Evolutionary conservation across 2,329 filamentous ascomycete genomes (phyloP).

Genomic region (Clonostachys rhizophaga): DNA sequence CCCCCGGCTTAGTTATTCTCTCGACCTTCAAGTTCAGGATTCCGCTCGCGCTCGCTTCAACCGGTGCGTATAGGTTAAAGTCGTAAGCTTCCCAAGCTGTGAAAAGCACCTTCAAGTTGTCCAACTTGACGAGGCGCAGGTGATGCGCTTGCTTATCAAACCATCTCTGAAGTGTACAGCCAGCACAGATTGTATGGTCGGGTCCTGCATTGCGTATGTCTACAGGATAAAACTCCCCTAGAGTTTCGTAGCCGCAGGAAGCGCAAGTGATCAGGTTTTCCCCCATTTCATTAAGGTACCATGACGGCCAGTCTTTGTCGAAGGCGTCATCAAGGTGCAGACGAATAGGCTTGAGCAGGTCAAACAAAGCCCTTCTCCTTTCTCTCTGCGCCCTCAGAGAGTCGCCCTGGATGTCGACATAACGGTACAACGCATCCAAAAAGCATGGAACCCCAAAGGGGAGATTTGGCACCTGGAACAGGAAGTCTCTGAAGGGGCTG

Average conservation of each 20-base stretch:
- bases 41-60: neutral
- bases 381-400: constrained; percentile 1
- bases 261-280: constrained; percentile 17
- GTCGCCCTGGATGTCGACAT: constrained; percentile 9
- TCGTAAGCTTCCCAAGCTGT: constrained; percentile 11
- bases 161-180: constrained; percentile 15
- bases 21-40: neutral
- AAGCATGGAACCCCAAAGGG: constrained; percentile 19
- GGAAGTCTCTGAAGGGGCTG: constrained; percentile 19
- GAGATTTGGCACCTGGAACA: constrained; percentile 18
- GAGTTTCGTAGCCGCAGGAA: constrained; percentile 24
- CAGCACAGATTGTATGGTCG: constrained; percentile 16
- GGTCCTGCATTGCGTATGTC: constrained; percentile 1
- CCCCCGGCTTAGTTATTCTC: neutral
- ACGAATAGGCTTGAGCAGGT: constrained; percentile 23
- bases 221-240: constrained; percentile 19
- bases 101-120: constrained; percentile 13
- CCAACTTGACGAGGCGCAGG: constrained; percentile 10
- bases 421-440: constrained; percentile 24
- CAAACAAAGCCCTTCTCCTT: constrained; percentile 15
- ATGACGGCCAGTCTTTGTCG: constrained; percentile 10
- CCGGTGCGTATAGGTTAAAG: constrained; percentile 24
- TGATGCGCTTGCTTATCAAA: constrained; percentile 24
- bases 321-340: constrained; percentile 12
- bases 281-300: constrained; percentile 17